Conservation (phyloP, 805 yeast species). For the Isabelozyma gotoi region DNA sequence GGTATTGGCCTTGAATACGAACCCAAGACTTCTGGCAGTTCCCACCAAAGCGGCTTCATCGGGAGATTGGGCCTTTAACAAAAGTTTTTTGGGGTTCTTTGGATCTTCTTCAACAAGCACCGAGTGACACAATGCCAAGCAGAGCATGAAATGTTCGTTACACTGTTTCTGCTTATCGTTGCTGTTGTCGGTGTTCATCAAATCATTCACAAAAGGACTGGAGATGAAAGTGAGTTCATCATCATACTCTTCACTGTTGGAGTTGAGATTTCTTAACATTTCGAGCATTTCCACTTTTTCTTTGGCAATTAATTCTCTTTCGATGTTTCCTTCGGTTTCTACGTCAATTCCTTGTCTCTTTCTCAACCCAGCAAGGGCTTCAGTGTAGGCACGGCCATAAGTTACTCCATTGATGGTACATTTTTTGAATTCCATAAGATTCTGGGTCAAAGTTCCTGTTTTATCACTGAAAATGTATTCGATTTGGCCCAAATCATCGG, state of each 20-base stretch:
- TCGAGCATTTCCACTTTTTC: conserved; percentile 64
- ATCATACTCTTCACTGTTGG: conserved; percentile 38
- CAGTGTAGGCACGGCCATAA: conserved; percentile 82
- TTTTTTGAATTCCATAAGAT: conserved; percentile 82
- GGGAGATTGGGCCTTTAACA: conserved; percentile 77
- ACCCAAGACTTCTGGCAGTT: conserved; percentile 78
- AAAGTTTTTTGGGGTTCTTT: conserved; percentile 51
- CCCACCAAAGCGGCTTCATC: conserved; percentile 86
- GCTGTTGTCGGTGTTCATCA: conserved; percentile 48
- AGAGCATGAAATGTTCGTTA: conserved; percentile 73
- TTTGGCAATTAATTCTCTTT: conserved; percentile 51
- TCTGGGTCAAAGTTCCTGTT: conserved; percentile 82
- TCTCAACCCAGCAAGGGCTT: conserved; percentile 75
- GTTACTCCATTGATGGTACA: conserved; percentile 71
- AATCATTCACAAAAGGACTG: conserved; percentile 61
- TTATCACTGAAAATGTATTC: conserved; percentile 84
- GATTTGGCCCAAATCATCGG: conserved; percentile 84
- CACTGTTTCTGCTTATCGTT: conserved; percentile 56
- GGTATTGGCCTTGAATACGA: conserved; percentile 62
- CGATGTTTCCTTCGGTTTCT: conserved; percentile 54
- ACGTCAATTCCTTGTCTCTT: conserved; percentile 78
- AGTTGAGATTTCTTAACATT: conserved; percentile 13
- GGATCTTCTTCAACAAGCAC: conserved; percentile 70
- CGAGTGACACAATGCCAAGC: conserved; percentile 76
- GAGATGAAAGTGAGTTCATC: conserved; percentile 72